Percentiles rank a stretch among this genome's conserved stretches.
Evolutionary conservation across 2,329 filamentous ascomycete genomes (phyloP).

Genomic region (Aspergillus costaricaensis): DNA sequence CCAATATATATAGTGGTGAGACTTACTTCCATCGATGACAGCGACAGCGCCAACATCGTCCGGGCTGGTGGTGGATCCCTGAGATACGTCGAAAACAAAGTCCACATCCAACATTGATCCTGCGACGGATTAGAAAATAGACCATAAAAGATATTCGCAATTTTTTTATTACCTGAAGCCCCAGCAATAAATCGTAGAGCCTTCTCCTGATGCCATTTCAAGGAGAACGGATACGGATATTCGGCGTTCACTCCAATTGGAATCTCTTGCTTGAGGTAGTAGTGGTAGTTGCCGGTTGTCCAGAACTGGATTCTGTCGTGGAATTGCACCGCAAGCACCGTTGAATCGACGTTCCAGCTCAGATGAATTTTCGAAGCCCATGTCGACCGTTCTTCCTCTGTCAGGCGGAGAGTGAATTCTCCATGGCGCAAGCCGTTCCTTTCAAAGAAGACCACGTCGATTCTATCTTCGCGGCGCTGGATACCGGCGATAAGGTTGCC

Average conservation of each 20-base stretch:
- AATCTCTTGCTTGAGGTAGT: constrained; percentile 94
- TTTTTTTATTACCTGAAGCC: constrained; percentile 45
- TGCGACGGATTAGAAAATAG: constrained; percentile 18
- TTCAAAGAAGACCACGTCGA: constrained; percentile 93
- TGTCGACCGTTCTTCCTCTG: constrained; percentile 58
- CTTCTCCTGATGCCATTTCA: constrained; percentile 83
- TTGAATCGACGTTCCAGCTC: constrained; percentile 90
- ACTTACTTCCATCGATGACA: constrained; percentile 76
- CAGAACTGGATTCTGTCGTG: constrained; percentile 80
- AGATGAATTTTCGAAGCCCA: constrained; percentile 64
- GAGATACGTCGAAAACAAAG: constrained; percentile 67
- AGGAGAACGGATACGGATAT: constrained; percentile 28
- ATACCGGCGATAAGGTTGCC: constrained; percentile 90
- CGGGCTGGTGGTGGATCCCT: constrained; percentile 69
- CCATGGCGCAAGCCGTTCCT: constrained; percentile 96
- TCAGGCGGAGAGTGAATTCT: constrained; percentile 77
- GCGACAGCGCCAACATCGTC: constrained; percentile 77
- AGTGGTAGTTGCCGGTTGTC: constrained; percentile 97
- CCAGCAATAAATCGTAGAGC: constrained; percentile 66
- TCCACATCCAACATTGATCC: constrained; percentile 62
- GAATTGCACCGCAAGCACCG: constrained; percentile 79
- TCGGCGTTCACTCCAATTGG: constrained; percentile 40
- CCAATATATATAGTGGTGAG: neutral
- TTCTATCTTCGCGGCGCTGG: constrained; percentile 67
- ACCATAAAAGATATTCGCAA: constrained; percentile 11